A percentile compares a stretch with the other conserved stretches of the same genome.
Conservation (phyloP, 306 rosid genomes). For the Rosa lucieae region DNA sequence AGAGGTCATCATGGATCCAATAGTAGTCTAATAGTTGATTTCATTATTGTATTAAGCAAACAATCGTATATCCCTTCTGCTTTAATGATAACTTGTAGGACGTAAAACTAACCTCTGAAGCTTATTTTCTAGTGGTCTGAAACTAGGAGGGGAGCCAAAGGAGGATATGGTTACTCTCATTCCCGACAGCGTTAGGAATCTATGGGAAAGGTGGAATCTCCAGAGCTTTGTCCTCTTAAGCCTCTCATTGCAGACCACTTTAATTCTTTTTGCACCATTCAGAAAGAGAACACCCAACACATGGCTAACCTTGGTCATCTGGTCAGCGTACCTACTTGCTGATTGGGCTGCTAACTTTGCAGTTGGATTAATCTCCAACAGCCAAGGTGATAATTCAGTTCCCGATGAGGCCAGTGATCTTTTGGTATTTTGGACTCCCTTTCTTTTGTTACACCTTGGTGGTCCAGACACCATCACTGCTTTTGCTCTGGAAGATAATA, state of each 20-base stretch:
- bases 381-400: neutral
- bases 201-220: slow-evolving; percentile 47
- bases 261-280: slow-evolving; percentile 32
- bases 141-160: neutral
- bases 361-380: slow-evolving; percentile 41
- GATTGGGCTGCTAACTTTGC: slow-evolving; percentile 42
- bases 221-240: slow-evolving; percentile 34
- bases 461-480: slow-evolving; percentile 59
- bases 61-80: neutral
- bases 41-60: neutral
- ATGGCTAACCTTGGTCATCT: slow-evolving; percentile 14
- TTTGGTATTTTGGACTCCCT: slow-evolving; percentile 50
- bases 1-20: too few species aligned
- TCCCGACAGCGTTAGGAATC: slow-evolving; percentile 15
- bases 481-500: slow-evolving; percentile 42
- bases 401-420: slow-evolving; percentile 3
- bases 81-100: neutral
- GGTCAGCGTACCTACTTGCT: slow-evolving; percentile 44
- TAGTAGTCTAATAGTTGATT: neutral
- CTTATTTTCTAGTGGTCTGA: neutral
- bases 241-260: slow-evolving; percentile 30
- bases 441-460: slow-evolving; percentile 50
- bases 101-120: neutral
- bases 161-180: slow-evolving; percentile 24
- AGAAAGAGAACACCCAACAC: slow-evolving; percentile 30